Evolutionary conservation across 208 protist genomes (phyloP), one percentile per base, ranked within the genome.

Genomic region (Crithidia bombi): DNA sequence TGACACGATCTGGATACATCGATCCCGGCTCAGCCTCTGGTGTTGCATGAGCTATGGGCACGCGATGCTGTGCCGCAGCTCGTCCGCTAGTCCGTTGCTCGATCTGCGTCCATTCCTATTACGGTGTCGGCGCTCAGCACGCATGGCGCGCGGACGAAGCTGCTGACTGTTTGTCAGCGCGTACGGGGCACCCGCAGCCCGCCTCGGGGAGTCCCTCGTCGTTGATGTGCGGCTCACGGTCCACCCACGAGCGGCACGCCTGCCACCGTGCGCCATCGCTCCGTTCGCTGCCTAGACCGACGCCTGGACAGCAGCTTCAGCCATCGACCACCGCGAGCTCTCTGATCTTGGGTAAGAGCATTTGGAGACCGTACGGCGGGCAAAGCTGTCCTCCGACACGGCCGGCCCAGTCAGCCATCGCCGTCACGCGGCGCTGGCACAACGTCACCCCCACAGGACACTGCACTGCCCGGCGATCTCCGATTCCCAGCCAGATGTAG

Each of bases 61-160:
- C 11, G 52, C 52, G 39, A 69, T 69, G 65, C 65, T 59, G 65
- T 69, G 65, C 19, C 65, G 65, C 41, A 69, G 52, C 52, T 69
- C 65, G 28, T 69, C 65, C n/a, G n/a, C 52, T 32, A 62, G 65
- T 69, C 65, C 26, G 65, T 38, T n/a, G n/a, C 41, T 69, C 65
- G 30, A 69, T 69, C 39, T n/a, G 19, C 41, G 52, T 69, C 50
- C 38, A 38, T 33, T 32, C 32, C n/a, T n/a, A n/a, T 33, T 10
- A 54, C 4, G 5, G 25, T 69, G 19, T 62, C 65, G n/a, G 23
- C 26, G 36, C 28, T 62, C 65, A n/a, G 51, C 38, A 2, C 41
- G 41, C 11, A 69, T 5, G 11, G 52, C 52, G 12, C 36, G 52
- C 14, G n/a, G n/a, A n/a, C n/a, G n/a, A n/a, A 69, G 65, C n/a